Percentiles rank a stretch among this genome's conserved stretches.
These are phyloP conservation scores for Dothistroma pini DNA, from an alignment of 2,329 filamentous ascomycete genomes.

Conservation along the genomic window DNA sequence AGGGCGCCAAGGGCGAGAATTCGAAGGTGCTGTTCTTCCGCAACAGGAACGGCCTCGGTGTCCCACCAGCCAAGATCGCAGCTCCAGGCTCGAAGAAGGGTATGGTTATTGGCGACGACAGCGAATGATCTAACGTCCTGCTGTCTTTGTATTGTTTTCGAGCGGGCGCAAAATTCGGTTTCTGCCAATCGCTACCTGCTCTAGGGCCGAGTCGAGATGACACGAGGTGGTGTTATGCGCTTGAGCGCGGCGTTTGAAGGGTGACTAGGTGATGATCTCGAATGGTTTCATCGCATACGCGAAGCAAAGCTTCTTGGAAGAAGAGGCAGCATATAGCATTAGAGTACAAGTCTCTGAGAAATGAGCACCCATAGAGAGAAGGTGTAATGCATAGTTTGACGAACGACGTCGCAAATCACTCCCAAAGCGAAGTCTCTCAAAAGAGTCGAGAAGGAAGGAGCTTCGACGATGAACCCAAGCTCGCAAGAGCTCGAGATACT, in stretches of 20 bases:
- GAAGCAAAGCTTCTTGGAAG: neutral
- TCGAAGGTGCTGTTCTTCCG: slow-evolving; percentile 91
- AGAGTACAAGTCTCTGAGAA: neutral
- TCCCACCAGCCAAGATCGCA: slow-evolving; percentile 45
- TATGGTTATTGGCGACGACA: slow-evolving; percentile 19
- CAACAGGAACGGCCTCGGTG: slow-evolving; percentile 84
- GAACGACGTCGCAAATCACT: neutral
- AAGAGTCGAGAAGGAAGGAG: neutral
- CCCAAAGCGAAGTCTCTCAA: too few species aligned
- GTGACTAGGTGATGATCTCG: neutral
- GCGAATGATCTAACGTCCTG: slow-evolving; percentile 8
- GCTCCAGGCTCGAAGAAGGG: slow-evolving; percentile 10
- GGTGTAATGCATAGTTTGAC: slow-evolving; percentile 1
- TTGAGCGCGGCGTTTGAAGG: slow-evolving; percentile 22
- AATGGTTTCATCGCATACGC: neutral
- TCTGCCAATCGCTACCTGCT: slow-evolving; percentile 15
- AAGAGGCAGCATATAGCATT: neutral
- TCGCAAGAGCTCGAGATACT: neutral
- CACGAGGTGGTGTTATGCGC: slow-evolving; percentile 7
- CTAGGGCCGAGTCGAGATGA: slow-evolving; percentile 9
- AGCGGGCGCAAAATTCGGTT: slow-evolving; percentile 9
- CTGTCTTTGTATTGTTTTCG: neutral
- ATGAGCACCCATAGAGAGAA: neutral
- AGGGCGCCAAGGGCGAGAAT: slow-evolving; percentile 72
- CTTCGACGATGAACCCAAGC: neutral